phyloP scores from a whole-genome alignment of 805 yeast species.

The Cyberlindnera veronae region DNA sequence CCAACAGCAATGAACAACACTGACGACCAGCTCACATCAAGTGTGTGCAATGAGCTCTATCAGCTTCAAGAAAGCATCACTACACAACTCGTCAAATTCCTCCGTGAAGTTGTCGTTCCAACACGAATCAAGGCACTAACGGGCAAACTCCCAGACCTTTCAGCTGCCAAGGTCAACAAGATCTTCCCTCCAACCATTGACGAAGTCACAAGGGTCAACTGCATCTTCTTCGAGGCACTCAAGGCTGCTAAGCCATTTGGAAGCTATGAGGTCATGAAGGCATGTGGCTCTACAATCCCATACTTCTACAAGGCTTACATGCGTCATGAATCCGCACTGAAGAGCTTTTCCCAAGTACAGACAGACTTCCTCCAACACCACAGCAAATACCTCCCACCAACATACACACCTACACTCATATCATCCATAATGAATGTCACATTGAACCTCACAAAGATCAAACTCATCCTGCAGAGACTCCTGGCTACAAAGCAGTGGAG shows the following conservation, averaged over 20 bases:
- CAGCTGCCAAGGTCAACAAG: slow-evolving; percentile 65
- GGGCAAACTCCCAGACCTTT: slow-evolving; percentile 46
- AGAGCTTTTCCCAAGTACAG: slow-evolving; percentile 49
- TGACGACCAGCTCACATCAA: slow-evolving; percentile 37
- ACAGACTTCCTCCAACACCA: slow-evolving; percentile 39
- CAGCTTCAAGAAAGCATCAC: slow-evolving; percentile 65
- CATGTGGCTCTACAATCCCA: slow-evolving; percentile 79
- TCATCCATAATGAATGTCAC: slow-evolving; percentile 66
- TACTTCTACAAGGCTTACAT: slow-evolving; percentile 90
- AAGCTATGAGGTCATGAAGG: slow-evolving; percentile 70
- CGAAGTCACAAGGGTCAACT: slow-evolving; percentile 86
- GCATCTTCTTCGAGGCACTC: slow-evolving; percentile 75
- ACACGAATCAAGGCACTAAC: slow-evolving; percentile 66
- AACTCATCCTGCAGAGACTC: slow-evolving; percentile 63
- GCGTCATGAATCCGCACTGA: slow-evolving; percentile 91
- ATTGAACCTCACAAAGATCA: slow-evolving; percentile 66
- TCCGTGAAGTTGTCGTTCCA: slow-evolving; percentile 78
- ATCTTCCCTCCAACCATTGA: slow-evolving; percentile 94
- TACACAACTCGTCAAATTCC: slow-evolving; percentile 68
- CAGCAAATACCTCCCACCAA: slow-evolving; percentile 27
- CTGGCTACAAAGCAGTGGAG: slow-evolving; percentile 46
- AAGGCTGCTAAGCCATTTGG: slow-evolving; percentile 67
- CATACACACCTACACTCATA: slow-evolving; percentile 48
- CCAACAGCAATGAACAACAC: slow-evolving; percentile 39
- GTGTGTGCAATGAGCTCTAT: slow-evolving; percentile 64